phyloP scores from a whole-genome alignment of 148 eudicot genomes.

The Cornus controversa region DNA sequence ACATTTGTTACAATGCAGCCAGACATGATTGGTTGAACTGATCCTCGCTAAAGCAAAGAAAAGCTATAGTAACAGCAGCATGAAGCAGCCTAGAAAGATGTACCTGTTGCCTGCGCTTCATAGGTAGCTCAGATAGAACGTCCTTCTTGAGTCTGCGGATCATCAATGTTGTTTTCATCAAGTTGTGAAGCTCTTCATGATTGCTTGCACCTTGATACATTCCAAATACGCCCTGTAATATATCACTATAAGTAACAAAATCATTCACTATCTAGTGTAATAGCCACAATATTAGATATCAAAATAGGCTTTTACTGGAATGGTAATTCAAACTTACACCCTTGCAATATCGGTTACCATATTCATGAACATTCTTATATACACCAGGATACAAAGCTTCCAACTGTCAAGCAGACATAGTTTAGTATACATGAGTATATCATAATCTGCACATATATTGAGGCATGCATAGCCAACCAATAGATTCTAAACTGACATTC shows the following conservation, averaged over 20 bases:
- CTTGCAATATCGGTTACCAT: slow-evolving; percentile 95
- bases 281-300: background rate
- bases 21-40: background rate
- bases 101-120: slow-evolving; percentile 98
- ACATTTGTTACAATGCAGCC: background rate
- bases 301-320: slow-evolving; percentile 3
- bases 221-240: slow-evolving; percentile 78
- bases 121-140: slow-evolving; percentile 88
- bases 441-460: background rate
- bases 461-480: background rate
- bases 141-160: slow-evolving; percentile 96
- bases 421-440: background rate
- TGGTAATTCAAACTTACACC: slow-evolving; percentile 66
- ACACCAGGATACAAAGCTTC: slow-evolving; percentile 93
- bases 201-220: slow-evolving; percentile 96
- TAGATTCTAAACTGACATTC: slow-evolving; percentile 8
- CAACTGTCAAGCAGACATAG: slow-evolving; percentile 45
- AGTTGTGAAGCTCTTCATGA: slow-evolving; percentile 91
- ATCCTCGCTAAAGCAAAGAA: background rate
- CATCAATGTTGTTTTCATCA: slow-evolving; percentile 94
- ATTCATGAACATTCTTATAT: slow-evolving; percentile 86
- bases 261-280: background rate
- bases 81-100: too few relatives aligned
- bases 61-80: too few relatives aligned
- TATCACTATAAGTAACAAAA: slow-evolving; percentile 4